Conservation (phyloP, 2,329 filamentous ascomycete species). For the Botrytis byssoidea region DNA sequence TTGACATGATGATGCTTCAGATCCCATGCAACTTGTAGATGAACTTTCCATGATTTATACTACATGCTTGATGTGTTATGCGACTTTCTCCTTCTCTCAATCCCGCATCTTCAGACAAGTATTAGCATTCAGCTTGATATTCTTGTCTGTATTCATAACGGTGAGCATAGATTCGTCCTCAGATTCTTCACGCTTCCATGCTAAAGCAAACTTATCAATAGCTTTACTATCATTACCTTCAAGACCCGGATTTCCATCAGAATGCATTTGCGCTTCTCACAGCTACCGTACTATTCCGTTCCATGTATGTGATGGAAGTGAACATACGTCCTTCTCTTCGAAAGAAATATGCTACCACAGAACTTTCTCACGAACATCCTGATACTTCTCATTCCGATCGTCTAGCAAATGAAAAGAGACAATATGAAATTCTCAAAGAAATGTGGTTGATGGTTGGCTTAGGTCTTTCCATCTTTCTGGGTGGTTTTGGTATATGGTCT, state of each 20-base stretch:
- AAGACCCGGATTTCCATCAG: conserved; percentile 71
- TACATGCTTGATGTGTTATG: conserved; percentile 67
- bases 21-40: conserved; percentile 70
- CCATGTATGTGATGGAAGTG: conserved; percentile 67
- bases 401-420: conserved; percentile 52
- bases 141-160: conserved; percentile 60
- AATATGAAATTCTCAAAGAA: conserved; percentile 55
- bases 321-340: conserved; percentile 56
- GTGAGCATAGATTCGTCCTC: conserved; percentile 20
- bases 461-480: conserved; percentile 61
- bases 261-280: conserved; percentile 66
- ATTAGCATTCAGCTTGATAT: conserved; percentile 52
- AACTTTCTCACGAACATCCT: conserved; percentile 39
- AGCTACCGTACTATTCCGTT: conserved; percentile 55
- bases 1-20: conserved; percentile 39
- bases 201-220: conserved; percentile 17
- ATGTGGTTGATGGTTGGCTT: conserved; percentile 69
- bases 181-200: not conserved
- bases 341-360: conserved; percentile 41
- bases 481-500: conserved; percentile 66
- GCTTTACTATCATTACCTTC: conserved; percentile 70
- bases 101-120: conserved; percentile 46
- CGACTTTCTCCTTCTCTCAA: conserved; percentile 63
- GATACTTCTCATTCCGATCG: conserved; percentile 49
- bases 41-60: conserved; percentile 73